Evolutionary conservation across 164 flowering plant genomes (phyloP), one percentile per base, ranked within the genome.

Genomic region (Nelumbo lutea): DNA sequence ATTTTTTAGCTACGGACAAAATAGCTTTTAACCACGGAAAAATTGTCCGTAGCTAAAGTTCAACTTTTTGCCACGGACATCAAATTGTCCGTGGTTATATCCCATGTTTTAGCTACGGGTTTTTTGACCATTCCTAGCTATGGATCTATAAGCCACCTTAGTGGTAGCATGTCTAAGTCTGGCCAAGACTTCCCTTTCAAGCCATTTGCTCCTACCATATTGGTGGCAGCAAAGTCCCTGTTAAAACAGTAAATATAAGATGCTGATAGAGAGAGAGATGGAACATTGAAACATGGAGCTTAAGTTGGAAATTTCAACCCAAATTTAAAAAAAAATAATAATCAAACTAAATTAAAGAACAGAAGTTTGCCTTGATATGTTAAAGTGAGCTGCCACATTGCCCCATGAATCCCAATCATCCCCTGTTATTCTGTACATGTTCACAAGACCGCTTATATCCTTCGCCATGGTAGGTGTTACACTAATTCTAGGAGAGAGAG

Each of bases 351-450:
- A 74, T 42, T 7, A 47, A 56, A 41, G 2, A 42, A 27, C 27
- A 27, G 27, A 0, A 27, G 27, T 27, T 27, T 27, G 27, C 27
- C 27, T 27, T 27, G 27, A 27, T 27, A 27, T 27, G 27, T 27
- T 27, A 27, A 27, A 27, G 27, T 27, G 27, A 27, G 27, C 27
- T 4, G 73, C 79, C 44, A 94, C 88, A 80, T 91, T 89, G 46
- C 62, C 77, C 98, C 98, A 94, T 6, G 27, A 27, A 27, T 27
- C 27, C 27, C 27, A 27, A 27, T 27, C 27, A 27, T 27, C 27
- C 27, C 27, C 96, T 38, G 97, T 91, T 61, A 94, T 77, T 70
- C 98, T 75, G 72, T 94, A 94, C 96, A 91, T 91, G 77, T 90
- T 90, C 59, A 83, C 93, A 70, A 90, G 75, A 55, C 73, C 71